Percentiles rank a stretch among this genome's conserved stretches.
phyloP scores from a whole-genome alignment of 2,329 filamentous ascomycete species.

The Calycina marina region DNA sequence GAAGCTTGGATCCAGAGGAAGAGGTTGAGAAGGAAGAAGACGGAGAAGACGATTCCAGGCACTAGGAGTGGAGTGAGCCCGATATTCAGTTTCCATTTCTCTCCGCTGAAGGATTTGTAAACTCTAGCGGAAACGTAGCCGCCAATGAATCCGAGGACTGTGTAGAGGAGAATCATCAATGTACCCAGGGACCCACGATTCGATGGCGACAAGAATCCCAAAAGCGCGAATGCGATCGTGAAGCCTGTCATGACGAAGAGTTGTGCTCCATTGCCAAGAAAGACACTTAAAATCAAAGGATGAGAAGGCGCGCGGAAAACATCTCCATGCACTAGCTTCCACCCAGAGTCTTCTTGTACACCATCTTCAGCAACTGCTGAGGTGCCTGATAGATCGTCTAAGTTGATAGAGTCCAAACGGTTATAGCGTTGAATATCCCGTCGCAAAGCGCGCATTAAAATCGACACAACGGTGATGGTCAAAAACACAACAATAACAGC shows the following conservation, averaged over 20 bases:
- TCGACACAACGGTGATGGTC: conserved; percentile 81
- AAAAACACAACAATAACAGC: conserved; percentile 89
- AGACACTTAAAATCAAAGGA: conserved; percentile 69
- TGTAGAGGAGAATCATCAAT: conserved; percentile 87
- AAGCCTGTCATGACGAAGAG: conserved; percentile 95
- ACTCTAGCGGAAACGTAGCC: conserved; percentile 78
- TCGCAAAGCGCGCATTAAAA: conserved; percentile 71
- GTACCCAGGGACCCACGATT: conserved; percentile 90
- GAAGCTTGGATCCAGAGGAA: conserved; percentile 92
- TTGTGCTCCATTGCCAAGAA: conserved; percentile 88
- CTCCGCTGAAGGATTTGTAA: conserved; percentile 91
- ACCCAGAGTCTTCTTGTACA: conserved; percentile 93
- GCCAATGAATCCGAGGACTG: conserved; percentile 79
- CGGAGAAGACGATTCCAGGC: conserved; percentile 70
- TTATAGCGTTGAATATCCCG: conserved; percentile 98
- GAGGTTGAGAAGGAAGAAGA: conserved; percentile 88
- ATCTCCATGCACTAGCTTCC: conserved; percentile 96
- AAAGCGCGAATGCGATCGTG: conserved; percentile 82
- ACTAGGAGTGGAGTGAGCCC: conserved; percentile 73
- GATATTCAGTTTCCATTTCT: conserved; percentile 91
- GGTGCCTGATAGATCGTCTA: conserved; percentile 76
- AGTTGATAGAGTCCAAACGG: conserved; percentile 74
- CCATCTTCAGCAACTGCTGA: conserved; percentile 71
- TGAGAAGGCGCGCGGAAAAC: conserved; percentile 82
- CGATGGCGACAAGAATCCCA: conserved; percentile 89